Conservation (phyloP, 306 rosid genomes). For the Trifolium subterraneum region DNA sequence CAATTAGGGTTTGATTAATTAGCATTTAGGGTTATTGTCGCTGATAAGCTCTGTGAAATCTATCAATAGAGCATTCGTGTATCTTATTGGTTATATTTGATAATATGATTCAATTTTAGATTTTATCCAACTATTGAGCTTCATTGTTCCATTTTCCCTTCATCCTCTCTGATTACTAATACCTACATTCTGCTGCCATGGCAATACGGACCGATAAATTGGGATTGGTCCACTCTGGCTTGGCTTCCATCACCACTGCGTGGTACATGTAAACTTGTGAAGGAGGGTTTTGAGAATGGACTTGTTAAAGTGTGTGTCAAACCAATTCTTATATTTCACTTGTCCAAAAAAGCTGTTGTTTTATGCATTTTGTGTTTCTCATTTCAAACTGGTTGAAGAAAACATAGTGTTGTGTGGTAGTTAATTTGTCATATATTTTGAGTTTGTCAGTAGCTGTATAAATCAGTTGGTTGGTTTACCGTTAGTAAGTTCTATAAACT, state of each 20-base stretch:
- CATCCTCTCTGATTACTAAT: too few relatives aligned
- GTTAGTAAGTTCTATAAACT: not conserved
- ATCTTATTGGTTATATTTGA: too few relatives aligned
- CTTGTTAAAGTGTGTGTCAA: not conserved
- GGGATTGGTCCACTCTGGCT: not conserved
- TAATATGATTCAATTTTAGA: too few relatives aligned
- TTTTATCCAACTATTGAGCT: too few relatives aligned
- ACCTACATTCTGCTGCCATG: too few relatives aligned
- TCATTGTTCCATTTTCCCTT: too few relatives aligned
- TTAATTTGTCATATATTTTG: not conserved
- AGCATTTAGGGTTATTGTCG: not conserved
- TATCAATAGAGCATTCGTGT: too few relatives aligned
- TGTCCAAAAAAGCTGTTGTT: not conserved
- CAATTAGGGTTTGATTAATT: constrained; percentile 15
- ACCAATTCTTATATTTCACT: not conserved
- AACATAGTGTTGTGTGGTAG: too few relatives aligned
- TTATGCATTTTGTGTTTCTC: not conserved
- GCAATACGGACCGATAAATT: not conserved
- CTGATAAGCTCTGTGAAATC: not conserved
- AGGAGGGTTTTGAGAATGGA: not conserved
- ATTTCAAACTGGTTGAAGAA: not conserved
- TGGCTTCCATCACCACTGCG: not conserved
- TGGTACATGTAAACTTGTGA: not conserved
- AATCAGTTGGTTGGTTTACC: not conserved
- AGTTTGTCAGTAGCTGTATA: not conserved